Evolutionary conservation across 306 rosid genomes (phyloP), one percentile per base, ranked within the genome.

Genomic region (Betula pendula): DNA sequence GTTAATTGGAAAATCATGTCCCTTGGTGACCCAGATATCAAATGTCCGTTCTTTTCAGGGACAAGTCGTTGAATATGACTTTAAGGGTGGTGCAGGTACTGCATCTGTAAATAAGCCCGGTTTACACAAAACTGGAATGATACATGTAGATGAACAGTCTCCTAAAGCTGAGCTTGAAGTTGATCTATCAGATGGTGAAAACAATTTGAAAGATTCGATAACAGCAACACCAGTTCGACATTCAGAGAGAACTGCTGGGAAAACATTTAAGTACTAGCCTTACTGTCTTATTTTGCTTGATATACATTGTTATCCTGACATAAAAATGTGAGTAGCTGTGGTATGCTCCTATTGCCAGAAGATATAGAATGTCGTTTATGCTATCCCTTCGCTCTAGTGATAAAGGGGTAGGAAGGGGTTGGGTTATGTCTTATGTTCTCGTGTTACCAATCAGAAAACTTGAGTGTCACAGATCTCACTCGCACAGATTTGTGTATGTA

Each of bases 21-120:
- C 59, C 19, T 40, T 78, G 68, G 33, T 75, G 82, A 71, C 53
- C 70, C 44, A 67, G 48, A 56, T 50, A 38, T 58, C 19, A 25
- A 59, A 49, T 82, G 45, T 48, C 59, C 25, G 55, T 51, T 70
- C 31, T 68, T 85, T 82, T 83, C 89, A 94, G 98, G 97, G 84
- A 74, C 77, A 80, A 0, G 81, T 77, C 63, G 51, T 81, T 48
- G 96, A 90, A 50, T 86, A 25, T 76, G 96, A 88, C 85, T 92
- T 95, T 68, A 89, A 89, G 79, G 97, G 96, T 66, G 98, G 94
- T 65, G 92, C 89, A 5, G 94, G 97, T 62, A 85, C 82, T 35
- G 40, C 88, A 70, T 76, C 88, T 77, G 74, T 59, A 12, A 86
- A 84, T 75, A 90, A 83, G 81, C 88, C 79, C 40, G 58, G 17